phyloP scores from a whole-genome alignment of 768 basidiomycete species.

The Mycena indigotica region DNA sequence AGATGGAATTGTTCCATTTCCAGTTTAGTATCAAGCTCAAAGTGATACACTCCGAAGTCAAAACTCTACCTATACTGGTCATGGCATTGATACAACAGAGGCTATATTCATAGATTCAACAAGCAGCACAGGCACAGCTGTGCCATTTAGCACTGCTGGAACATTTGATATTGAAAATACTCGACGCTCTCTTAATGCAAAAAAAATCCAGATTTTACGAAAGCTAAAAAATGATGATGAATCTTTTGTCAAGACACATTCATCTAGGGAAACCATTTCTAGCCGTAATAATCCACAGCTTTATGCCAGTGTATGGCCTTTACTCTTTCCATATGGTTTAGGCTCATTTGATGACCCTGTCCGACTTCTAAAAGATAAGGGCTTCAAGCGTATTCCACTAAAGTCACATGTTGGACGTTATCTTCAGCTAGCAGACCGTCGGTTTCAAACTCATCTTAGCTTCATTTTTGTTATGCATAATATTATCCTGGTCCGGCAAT shows the following conservation, averaged over 20 bases:
- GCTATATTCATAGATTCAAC: slow-evolving; percentile 10
- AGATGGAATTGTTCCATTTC: slow-evolving; percentile 8
- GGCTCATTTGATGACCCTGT: slow-evolving; percentile 16
- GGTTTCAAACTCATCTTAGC: slow-evolving; percentile 17
- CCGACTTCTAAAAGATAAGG: neutral
- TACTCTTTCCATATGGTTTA: slow-evolving; percentile 7
- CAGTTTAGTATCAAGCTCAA: slow-evolving; percentile 8
- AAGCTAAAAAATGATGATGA: neutral
- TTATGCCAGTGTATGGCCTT: slow-evolving; percentile 21
- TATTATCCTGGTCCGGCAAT: slow-evolving; percentile 12
- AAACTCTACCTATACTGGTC: slow-evolving; percentile 16
- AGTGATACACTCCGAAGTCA: slow-evolving; percentile 12
- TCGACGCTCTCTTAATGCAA: neutral
- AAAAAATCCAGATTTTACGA: neutral
- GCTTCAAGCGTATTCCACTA: neutral
- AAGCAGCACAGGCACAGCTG: no score
- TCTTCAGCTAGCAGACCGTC: slow-evolving; percentile 6
- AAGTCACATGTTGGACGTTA: neutral
- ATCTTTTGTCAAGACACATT: neutral
- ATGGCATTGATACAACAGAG: slow-evolving; percentile 13
- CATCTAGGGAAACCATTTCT: neutral
- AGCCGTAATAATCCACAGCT: slow-evolving; percentile 15
- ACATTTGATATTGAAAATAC: neutral
- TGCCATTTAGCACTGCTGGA: neutral
- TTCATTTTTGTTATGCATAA: slow-evolving; percentile 20